Percentiles rank a stretch among this genome's conserved stretches.
Evolutionary conservation across 129 eudicot species (phyloP).

Genomic region (Tagetes patula): DNA sequence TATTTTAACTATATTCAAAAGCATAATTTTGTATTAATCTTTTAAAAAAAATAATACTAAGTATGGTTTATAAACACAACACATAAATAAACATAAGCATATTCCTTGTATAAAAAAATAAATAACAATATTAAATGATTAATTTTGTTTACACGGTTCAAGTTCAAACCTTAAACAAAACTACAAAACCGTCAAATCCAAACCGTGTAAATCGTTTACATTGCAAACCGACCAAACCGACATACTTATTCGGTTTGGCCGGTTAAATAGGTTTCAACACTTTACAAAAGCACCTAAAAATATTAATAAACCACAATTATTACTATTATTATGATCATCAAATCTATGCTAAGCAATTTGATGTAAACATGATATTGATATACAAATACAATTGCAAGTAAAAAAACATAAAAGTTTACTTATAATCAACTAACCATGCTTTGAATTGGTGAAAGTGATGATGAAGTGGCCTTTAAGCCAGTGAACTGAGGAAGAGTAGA

Average conservation of each 20-base stretch:
- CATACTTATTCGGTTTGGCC: not conserved
- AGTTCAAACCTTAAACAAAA: not conserved
- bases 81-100: too few species aligned
- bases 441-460: constrained; percentile 50
- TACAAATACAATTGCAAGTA: not conserved
- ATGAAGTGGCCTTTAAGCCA: constrained; percentile 58
- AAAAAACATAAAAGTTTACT: not conserved
- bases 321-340: not conserved
- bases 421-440: constrained; percentile 53
- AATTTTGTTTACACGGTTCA: too few species aligned
- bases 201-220: too few species aligned
- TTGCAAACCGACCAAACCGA: too few species aligned
- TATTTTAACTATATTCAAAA: too few species aligned
- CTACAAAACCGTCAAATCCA: not conserved
- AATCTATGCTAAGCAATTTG: not conserved
- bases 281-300: not conserved
- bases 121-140: too few species aligned
- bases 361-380: not conserved
- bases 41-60: too few species aligned
- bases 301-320: not conserved
- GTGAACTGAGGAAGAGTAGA: constrained; percentile 79
- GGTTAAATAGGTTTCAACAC: not conserved
- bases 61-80: too few species aligned
- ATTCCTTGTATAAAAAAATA: too few species aligned
- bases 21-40: too few species aligned